Evolutionary conservation across 2,329 filamentous ascomycete species (phyloP), one percentile per base, ranked within the genome.

Genomic region (Fusarium sp.): DNA sequence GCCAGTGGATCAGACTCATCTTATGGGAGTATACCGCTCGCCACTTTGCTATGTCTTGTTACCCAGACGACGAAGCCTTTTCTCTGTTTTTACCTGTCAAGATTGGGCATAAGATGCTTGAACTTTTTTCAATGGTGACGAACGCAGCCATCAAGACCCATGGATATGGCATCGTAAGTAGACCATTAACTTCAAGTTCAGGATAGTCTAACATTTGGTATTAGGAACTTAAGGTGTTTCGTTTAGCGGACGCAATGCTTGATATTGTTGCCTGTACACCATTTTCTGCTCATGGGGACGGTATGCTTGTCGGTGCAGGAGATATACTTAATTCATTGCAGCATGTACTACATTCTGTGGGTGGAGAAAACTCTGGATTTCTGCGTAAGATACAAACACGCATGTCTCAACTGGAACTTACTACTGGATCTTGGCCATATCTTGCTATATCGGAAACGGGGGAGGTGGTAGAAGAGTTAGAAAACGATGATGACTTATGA

Each of bases 11-110:
- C 23, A 67, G 71, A 7, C 63, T 77, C 0, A 67, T 77, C 3
- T 34, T 74, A 1, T 77, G 75, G 75, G 73, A 77, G 52, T 76
- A 76, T 18, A 77, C 74, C 0, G 62, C 71, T 5, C 58, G 73
- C 2, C 75, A 75, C 56, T 76, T 74, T 56, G 58, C 62, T 16
- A 72, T 77, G 72, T 76, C 75, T 1, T 68, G 72, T 26, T 61
- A 72, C 28, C 65, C 72, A 13, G 67, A 74, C 2, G 60, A 72
- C 16, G 64, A 75, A 21, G 75, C 72, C 1, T 74, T 77, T 16
- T 75, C 74, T 6, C 54, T 77, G 2, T 69, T 74, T 2, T 26
- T 75, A 2, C 75, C 75, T 2, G 67, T 76, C 34, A 69, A 63
- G 16, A 74, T 75, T n/a, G 75, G 69, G 0, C 73, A 67, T 13